A percentile compares a stretch with the other conserved stretches of the same genome.
Conservation (phyloP, 345 rosid genomes). For the Salix exigua region DNA sequence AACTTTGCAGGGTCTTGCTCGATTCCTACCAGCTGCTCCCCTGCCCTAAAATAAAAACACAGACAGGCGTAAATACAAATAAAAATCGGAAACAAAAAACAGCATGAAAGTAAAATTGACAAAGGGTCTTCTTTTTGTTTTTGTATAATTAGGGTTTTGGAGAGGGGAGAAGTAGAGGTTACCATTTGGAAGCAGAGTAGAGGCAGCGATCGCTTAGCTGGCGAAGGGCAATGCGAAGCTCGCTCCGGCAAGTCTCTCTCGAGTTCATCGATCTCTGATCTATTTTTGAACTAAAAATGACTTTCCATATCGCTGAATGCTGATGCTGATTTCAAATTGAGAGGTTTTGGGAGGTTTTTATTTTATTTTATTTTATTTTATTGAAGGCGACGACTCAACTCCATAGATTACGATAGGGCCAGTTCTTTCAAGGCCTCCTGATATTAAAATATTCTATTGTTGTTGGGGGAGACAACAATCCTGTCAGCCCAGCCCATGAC, state of each 20-base stretch:
- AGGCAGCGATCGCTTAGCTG: constrained; percentile 88
- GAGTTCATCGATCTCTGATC: constrained; percentile 49
- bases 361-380: too few relatives aligned
- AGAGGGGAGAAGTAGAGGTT: background rate
- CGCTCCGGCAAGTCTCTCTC: constrained; percentile 74
- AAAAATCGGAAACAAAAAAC: too few relatives aligned
- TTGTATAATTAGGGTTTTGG: constrained; percentile 44
- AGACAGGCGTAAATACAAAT: background rate
- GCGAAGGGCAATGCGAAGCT: constrained; percentile 71
- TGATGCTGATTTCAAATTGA: too few relatives aligned
- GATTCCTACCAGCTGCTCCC: constrained; percentile 86
- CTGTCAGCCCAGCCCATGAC: too few relatives aligned
- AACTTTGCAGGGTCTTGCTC: constrained; percentile 85
- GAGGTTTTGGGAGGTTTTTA: too few relatives aligned
- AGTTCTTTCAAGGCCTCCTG: too few relatives aligned
- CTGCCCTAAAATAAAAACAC: constrained; percentile 55
- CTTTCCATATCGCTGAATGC: background rate
- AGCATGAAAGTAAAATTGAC: background rate
- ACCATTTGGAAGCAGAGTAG: constrained; percentile 91
- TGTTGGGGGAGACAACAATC: too few relatives aligned
- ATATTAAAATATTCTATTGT: too few relatives aligned
- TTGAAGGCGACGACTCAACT: too few relatives aligned
- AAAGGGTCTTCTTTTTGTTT: constrained; percentile 8
- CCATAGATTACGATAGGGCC: too few relatives aligned
- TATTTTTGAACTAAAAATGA: background rate